Conservation (phyloP, 805 yeast species). For the Yamadazyma insecticola region DNA sequence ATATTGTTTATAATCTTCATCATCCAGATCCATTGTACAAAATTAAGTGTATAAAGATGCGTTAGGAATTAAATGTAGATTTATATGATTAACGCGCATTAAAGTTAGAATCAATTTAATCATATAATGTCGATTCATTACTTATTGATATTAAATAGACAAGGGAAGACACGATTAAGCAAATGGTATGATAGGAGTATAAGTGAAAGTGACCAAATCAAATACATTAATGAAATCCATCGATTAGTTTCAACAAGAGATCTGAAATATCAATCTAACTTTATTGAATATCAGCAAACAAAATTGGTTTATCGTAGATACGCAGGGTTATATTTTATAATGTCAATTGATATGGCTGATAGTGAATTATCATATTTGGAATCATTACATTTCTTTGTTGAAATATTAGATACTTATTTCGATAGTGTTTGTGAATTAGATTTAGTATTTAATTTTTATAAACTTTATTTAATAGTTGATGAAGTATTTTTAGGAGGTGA, state of each 20-base stretch:
- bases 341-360: constrained; percentile 73
- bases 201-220: constrained; percentile 25
- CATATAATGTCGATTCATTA: constrained; percentile 71
- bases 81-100: background rate
- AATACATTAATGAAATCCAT: constrained; percentile 61
- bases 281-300: constrained; percentile 55
- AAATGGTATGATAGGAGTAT: constrained; percentile 58
- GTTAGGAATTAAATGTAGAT: too few relatives aligned
- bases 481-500: constrained; percentile 91
- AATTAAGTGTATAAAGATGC: too few relatives aligned
- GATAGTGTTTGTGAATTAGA: constrained; percentile 92
- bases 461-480: constrained; percentile 75
- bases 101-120: background rate
- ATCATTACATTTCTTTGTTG: constrained; percentile 82
- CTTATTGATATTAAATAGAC: constrained; percentile 80
- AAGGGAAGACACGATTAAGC: constrained; percentile 85
- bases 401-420: constrained; percentile 79
- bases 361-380: constrained; percentile 82
- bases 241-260: constrained; percentile 78
- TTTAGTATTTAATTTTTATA: constrained; percentile 86
- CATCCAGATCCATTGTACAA: constrained; percentile 10
- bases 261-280: constrained; percentile 76
- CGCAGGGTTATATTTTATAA: constrained; percentile 88
- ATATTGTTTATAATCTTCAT: constrained; percentile 26
- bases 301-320: constrained; percentile 83